These are phyloP conservation scores for Epicoccum sorghinum DNA, from an alignment of 2,329 filamentous ascomycete species.

Conservation along the genomic window DNA sequence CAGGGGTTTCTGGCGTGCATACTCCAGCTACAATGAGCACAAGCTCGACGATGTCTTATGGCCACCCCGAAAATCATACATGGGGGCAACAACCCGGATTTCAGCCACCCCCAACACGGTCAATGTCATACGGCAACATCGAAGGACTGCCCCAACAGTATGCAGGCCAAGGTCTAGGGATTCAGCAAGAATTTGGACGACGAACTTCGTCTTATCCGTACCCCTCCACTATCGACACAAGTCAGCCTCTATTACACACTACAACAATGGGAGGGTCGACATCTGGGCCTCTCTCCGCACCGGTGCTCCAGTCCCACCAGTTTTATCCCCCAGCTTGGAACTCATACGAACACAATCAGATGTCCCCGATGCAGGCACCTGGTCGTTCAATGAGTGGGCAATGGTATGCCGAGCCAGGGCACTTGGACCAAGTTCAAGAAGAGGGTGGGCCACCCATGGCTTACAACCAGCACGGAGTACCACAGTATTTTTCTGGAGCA, in stretches of 20 bases:
- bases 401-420: conserved; percentile 42
- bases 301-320: conserved; percentile 39
- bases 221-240: conserved; percentile 43
- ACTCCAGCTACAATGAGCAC: conserved; percentile 45
- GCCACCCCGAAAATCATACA: conserved; percentile 37
- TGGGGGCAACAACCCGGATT: conserved; percentile 37
- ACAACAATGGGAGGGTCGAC: conserved; percentile 34
- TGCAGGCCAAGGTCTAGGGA: conserved; percentile 35
- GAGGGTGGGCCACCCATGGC: conserved; percentile 39
- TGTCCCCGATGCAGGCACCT: conserved; percentile 35
- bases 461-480: conserved; percentile 35
- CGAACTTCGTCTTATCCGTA: conserved; percentile 45
- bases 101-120: conserved; percentile 43
- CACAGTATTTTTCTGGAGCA: conserved; percentile 40
- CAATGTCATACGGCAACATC: conserved; percentile 50
- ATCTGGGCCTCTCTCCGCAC: conserved; percentile 43
- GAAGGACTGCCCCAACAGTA: conserved; percentile 45
- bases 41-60: conserved; percentile 45
- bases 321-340: conserved; percentile 42
- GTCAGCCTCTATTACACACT: conserved; percentile 28
- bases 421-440: conserved; percentile 45
- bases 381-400: conserved; percentile 44
- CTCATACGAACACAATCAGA: conserved; percentile 36
- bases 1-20: conserved; percentile 42
- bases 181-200: conserved; percentile 41